Conservation (phyloP, 495 filamentous ascomycete species). For the Penicillium robsamsonii region DNA sequence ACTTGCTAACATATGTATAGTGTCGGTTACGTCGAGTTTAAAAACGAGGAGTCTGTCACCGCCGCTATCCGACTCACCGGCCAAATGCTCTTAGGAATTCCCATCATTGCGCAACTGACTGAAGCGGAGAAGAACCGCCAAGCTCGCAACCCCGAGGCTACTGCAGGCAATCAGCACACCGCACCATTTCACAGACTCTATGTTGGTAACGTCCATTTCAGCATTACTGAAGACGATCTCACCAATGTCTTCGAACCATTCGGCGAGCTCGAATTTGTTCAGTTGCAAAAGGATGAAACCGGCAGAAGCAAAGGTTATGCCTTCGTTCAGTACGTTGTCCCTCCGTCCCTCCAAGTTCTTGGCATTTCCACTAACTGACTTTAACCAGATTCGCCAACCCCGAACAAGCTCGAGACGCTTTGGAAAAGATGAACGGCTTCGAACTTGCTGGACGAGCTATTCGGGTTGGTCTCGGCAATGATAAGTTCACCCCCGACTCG, state of each 20-base stretch:
- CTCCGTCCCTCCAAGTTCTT: background rate
- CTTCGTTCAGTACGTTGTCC: constrained; percentile 87
- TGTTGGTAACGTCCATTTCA: constrained; percentile 99
- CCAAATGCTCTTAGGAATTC: constrained; percentile 97
- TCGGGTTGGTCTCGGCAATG: constrained; percentile 98
- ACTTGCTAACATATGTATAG: constrained; percentile 43
- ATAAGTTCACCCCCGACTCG: constrained; percentile 99
- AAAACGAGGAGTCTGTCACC: constrained; percentile 88
- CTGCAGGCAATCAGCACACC: constrained; percentile 62
- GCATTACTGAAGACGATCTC: constrained; percentile 94
- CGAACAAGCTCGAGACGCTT: constrained; percentile 82
- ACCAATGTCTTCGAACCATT: constrained; percentile 98
- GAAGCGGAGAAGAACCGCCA: constrained; percentile 99
- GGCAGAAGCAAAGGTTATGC: constrained; percentile 93
- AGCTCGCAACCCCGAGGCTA: constrained; percentile 76
- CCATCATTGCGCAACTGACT: constrained; percentile 96
- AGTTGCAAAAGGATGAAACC: constrained; percentile 91
- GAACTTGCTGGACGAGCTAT: constrained; percentile 97
- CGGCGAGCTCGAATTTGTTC: constrained; percentile 95
- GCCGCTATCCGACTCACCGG: constrained; percentile 97
- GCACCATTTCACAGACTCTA: constrained; percentile 98
- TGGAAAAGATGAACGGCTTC: constrained; percentile 99
- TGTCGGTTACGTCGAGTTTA: constrained; percentile 99
- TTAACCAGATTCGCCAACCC: constrained; percentile 80
- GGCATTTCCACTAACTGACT: constrained; percentile 12